These are phyloP conservation scores for Amphicarpaea edgeworthii DNA, from an alignment of 306 rosid species.

Conservation along the genomic window DNA sequence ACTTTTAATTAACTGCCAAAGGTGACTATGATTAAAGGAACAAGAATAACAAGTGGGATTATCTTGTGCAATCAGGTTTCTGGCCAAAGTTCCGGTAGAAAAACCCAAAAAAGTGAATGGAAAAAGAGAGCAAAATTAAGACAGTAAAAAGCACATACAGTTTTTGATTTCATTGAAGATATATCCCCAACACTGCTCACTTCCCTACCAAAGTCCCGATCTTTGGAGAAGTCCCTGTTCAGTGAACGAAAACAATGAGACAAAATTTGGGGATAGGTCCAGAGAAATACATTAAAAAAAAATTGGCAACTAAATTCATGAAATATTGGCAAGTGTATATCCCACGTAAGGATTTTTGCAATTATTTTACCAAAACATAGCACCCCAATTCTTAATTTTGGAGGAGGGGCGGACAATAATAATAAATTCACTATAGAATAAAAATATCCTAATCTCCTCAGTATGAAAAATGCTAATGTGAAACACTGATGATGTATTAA, in stretches of 20 bases:
- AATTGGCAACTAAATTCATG: constrained; percentile 17
- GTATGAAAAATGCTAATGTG: background rate
- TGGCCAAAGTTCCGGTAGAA: constrained; percentile 50
- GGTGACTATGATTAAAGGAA: constrained; percentile 15
- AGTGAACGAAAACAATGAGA: constrained; percentile 17
- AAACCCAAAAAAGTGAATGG: constrained; percentile 46
- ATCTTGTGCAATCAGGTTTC: constrained; percentile 57
- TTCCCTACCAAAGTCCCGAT: constrained; percentile 83
- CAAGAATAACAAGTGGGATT: constrained; percentile 35
- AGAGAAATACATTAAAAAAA: constrained; percentile 17
- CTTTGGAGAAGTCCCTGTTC: constrained; percentile 75
- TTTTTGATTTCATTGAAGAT: constrained; percentile 76
- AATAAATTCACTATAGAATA: background rate
- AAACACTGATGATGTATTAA: constrained; percentile 3
- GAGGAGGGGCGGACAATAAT: background rate
- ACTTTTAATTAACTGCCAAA: background rate
- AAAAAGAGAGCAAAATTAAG: constrained; percentile 43
- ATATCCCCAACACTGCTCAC: constrained; percentile 75
- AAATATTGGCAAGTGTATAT: background rate
- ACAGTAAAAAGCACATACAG: constrained; percentile 73
- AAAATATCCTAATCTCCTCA: constrained; percentile 4
- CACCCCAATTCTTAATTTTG: background rate
- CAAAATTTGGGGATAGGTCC: background rate
- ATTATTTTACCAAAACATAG: constrained; percentile 18
- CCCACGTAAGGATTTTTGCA: background rate